Evolutionary conservation across 192 early-diverging fungal genomes (phyloP).

Genomic region (Radiomyces spectabilis): DNA sequence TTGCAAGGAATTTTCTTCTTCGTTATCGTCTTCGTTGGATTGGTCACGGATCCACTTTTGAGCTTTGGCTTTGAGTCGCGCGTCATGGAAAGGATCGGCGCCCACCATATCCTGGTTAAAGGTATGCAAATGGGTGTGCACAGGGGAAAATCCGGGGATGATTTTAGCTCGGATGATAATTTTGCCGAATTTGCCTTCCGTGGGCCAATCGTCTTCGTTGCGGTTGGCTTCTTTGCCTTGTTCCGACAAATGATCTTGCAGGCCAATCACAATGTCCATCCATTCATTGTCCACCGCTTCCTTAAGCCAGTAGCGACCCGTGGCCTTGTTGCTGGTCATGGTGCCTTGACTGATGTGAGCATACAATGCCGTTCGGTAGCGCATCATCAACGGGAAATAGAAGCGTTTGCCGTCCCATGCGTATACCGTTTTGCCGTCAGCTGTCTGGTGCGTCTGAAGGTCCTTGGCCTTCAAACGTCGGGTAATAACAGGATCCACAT

Average conservation of each 20-base stretch:
- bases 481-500: constrained; percentile 9
- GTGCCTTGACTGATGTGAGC: not conserved
- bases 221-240: constrained; percentile 20
- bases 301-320: constrained; percentile 12
- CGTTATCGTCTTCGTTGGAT: not conserved
- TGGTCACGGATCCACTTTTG: constrained; percentile 8
- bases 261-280: constrained; percentile 5
- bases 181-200: constrained; percentile 2
- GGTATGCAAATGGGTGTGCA: constrained; percentile 5
- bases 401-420: constrained; percentile 9
- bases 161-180: constrained; percentile 1
- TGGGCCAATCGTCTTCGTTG: constrained; percentile 11
- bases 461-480: constrained; percentile 7
- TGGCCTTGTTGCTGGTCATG: not conserved
- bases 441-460: not conserved
- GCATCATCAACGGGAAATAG: constrained; percentile 17
- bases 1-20: not conserved
- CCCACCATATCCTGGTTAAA: constrained; percentile 19
- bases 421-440: not conserved
- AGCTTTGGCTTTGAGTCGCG: not conserved
- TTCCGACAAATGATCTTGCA: not conserved
- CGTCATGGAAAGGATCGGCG: constrained; percentile 13
- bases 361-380: constrained; percentile 13
- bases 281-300: constrained; percentile 9
- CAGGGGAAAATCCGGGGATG: constrained; percentile 14